These are phyloP conservation scores for Neonectria magnoliae DNA, from an alignment of 2,329 filamentous ascomycete species.

Conservation along the genomic window DNA sequence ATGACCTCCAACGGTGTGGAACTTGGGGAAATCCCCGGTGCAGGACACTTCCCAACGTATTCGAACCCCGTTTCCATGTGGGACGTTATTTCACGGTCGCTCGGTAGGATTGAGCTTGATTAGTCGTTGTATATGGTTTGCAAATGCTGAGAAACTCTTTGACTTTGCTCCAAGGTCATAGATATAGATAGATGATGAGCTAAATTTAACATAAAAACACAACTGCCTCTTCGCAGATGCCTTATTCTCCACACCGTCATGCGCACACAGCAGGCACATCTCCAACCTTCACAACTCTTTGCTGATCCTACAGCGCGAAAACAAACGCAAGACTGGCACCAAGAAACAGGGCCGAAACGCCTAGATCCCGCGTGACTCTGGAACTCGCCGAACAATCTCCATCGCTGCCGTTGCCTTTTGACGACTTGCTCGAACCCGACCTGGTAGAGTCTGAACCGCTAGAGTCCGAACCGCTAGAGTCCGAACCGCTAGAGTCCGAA, in stretches of 20 bases:
- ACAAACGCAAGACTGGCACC: conserved; percentile 16
- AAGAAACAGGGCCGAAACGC: conserved; percentile 15
- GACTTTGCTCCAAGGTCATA: too few relatives aligned
- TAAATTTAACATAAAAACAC: too few relatives aligned
- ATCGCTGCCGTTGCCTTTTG: neutral
- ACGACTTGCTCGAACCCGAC: neutral
- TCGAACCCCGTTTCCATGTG: conserved; percentile 50
- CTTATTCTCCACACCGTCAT: neutral
- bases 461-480: neutral
- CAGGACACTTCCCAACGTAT: conserved; percentile 43
- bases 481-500: neutral
- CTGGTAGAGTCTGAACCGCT: neutral
- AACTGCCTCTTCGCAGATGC: neutral
- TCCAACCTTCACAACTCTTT: neutral
- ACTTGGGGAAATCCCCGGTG: conserved; percentile 34
- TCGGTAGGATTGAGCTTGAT: neutral
- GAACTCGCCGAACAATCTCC: conserved; percentile 22
- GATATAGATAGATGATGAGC: too few relatives aligned
- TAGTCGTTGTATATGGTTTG: neutral
- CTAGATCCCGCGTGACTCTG: conserved; percentile 5
- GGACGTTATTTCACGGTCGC: neutral
- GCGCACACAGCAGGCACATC: neutral
- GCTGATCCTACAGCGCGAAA: conserved; percentile 3
- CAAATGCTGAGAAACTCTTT: too few relatives aligned
- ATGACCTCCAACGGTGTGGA: conserved; percentile 30